Evolutionary conservation across 169 alveolate species (phyloP), one percentile per base, ranked within the genome.

Genomic region (Miamiensis avidus): DNA sequence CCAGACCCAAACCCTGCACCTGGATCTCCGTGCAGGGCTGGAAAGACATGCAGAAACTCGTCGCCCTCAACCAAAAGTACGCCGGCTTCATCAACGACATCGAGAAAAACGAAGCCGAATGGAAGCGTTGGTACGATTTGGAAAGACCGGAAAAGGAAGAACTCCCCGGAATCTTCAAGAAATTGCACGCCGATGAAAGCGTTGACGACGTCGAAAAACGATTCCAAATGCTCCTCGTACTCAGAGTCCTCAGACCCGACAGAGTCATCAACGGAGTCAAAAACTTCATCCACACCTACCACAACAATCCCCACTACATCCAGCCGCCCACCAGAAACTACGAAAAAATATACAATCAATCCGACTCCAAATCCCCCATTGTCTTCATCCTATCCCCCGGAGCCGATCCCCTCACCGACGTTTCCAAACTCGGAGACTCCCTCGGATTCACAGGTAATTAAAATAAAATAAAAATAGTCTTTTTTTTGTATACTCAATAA

Each of bases 351-450:
- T 97, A 88, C 79, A 97, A 95, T 69, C 96, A 96, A 89, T 95
- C 99, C 64, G 94, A 95, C 27, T 97, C 93, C 31, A 90, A 85
- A 78, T 93, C 97, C 28, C 99, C 99, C 34, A 96, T 98, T 74
- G 97, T 98, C 72, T 97, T 98, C 91, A 96, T 98, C 83, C 91
- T 98, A 31, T 96, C 99, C 0, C 99, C 99, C 29, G 99, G 99
- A 31, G 98, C 98, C 27, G 98, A 96, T 86, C 98, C 99, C 25
- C 92, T 91, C 74, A 88, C 95, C 87, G 98, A 97, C 84, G 97
- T 98, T 27, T 88, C 91, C 79, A 97, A 96, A 89, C 93, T 97
- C 81, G 99, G 96, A 25, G 98, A 96, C n/a, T 89, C 89, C 77
- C 90, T 88, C 72, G 99, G 99, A 31, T 93, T 96, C 88, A 89